Conservation (phyloP, 2,329 filamentous ascomycete species). For the Fusarium sp. region DNA sequence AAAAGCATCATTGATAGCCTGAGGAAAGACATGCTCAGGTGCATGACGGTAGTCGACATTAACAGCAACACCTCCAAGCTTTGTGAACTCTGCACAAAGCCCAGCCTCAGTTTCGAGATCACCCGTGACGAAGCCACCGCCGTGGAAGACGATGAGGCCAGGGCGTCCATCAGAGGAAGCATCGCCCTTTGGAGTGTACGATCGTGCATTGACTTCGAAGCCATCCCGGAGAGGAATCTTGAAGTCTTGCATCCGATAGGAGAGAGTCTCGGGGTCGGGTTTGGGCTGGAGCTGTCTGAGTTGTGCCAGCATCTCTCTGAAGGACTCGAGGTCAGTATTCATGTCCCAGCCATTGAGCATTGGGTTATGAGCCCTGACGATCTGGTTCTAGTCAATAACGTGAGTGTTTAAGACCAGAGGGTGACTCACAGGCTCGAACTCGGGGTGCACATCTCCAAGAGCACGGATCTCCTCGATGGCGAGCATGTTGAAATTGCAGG, state of each 20-base stretch:
- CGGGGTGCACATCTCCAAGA: conserved; percentile 36
- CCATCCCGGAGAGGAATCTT: conserved; percentile 42
- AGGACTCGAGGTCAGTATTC: conserved; percentile 38
- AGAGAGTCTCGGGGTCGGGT: conserved; percentile 26
- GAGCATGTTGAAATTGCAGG: conserved; percentile 35
- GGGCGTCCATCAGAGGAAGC: conserved; percentile 35
- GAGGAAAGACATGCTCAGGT: conserved; percentile 48
- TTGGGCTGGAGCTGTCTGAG: conserved; percentile 20
- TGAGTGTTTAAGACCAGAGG: not conserved
- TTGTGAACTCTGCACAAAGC: conserved; percentile 44
- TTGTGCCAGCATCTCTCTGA: conserved; percentile 38
- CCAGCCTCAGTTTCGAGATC: conserved; percentile 43
- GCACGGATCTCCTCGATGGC: conserved; percentile 43
- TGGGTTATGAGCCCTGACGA: conserved; percentile 33
- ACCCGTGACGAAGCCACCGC: conserved; percentile 45
- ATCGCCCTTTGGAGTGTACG: conserved; percentile 40
- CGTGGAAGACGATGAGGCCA: conserved; percentile 46
- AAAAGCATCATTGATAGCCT: conserved; percentile 46
- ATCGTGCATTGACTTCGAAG: conserved; percentile 31
- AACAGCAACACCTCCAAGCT: conserved; percentile 45
- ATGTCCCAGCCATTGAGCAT: conserved; percentile 38
- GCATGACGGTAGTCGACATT: conserved; percentile 48
- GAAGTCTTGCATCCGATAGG: conserved; percentile 40
- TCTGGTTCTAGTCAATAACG: conserved; percentile 14
- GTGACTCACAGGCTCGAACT: conserved; percentile 31